Evolutionary conservation across 148 eudicot genomes (phyloP).

Genomic region (Silene latifolia): DNA sequence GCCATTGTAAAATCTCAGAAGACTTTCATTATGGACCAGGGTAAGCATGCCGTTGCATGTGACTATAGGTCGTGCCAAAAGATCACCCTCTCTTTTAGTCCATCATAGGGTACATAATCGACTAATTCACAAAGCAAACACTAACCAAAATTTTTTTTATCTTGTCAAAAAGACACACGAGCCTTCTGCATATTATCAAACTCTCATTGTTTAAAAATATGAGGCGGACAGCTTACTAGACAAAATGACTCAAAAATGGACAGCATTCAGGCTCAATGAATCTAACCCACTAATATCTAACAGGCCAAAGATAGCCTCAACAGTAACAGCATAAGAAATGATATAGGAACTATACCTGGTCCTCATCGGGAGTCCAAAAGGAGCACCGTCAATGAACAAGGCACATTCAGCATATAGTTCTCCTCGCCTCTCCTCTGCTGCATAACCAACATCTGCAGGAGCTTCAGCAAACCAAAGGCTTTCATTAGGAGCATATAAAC

Average conservation of each 20-base stretch:
- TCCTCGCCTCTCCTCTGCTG: slow-evolving; percentile 62
- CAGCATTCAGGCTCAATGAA: background rate
- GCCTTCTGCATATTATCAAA: background rate
- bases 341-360: slow-evolving; percentile 52
- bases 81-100: slow-evolving; percentile 1
- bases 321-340: background rate
- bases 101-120: background rate
- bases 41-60: no score
- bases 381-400: slow-evolving; percentile 85
- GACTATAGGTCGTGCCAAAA: no score
- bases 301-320: background rate
- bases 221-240: background rate
- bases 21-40: background rate
- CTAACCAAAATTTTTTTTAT: background rate
- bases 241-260: background rate
- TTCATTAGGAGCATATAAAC: background rate
- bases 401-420: slow-evolving; percentile 88
- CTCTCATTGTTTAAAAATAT: background rate
- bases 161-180: background rate
- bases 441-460: slow-evolving; percentile 54
- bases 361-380: slow-evolving; percentile 87
- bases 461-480: slow-evolving; percentile 19
- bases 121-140: background rate
- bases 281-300: background rate
- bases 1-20: background rate